These are phyloP conservation scores for Diaporthe ampelina DNA, from an alignment of 2,329 filamentous ascomycete species.

Conservation along the genomic window DNA sequence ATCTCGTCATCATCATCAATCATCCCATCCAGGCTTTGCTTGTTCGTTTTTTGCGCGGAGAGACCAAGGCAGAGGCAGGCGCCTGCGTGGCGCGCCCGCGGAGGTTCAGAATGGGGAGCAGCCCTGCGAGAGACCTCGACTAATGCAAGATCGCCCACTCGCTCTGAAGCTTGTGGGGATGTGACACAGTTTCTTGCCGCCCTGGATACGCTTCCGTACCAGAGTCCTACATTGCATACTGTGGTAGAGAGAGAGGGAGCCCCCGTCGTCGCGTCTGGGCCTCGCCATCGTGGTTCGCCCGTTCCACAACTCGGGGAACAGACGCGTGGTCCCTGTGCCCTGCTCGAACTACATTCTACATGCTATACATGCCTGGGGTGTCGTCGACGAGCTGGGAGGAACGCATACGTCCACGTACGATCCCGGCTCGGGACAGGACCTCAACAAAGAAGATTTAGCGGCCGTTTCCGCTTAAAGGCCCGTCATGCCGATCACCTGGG, in stretches of 20 bases:
- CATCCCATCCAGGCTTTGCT: not conserved
- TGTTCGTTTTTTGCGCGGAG: not conserved
- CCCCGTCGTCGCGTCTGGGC: not conserved
- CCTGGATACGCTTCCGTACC: slow-evolving; percentile 8
- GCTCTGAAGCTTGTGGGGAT: slow-evolving; percentile 22
- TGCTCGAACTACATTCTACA: too few species aligned
- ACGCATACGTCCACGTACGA: not conserved
- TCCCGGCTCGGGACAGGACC: slow-evolving; percentile 16
- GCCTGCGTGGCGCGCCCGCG: not conserved
- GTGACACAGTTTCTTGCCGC: slow-evolving; percentile 5
- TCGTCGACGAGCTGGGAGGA: too few species aligned
- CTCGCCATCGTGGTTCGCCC: too few species aligned
- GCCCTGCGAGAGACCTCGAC: slow-evolving; percentile 27
- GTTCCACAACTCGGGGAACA: not conserved
- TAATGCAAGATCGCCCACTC: slow-evolving; percentile 32
- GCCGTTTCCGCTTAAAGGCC: slow-evolving; percentile 27
- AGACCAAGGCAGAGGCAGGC: not conserved
- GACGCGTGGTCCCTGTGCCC: not conserved
- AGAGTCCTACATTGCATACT: not conserved
- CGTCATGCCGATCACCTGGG: slow-evolving; percentile 30
- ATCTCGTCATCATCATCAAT: not conserved
- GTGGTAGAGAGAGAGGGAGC: too few species aligned
- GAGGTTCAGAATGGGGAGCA: not conserved
- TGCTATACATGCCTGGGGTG: too few species aligned
- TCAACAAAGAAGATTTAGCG: slow-evolving; percentile 29